phyloP scores from a whole-genome alignment of 805 yeast genomes.

The Kregervanrija pseudodelftensis region DNA sequence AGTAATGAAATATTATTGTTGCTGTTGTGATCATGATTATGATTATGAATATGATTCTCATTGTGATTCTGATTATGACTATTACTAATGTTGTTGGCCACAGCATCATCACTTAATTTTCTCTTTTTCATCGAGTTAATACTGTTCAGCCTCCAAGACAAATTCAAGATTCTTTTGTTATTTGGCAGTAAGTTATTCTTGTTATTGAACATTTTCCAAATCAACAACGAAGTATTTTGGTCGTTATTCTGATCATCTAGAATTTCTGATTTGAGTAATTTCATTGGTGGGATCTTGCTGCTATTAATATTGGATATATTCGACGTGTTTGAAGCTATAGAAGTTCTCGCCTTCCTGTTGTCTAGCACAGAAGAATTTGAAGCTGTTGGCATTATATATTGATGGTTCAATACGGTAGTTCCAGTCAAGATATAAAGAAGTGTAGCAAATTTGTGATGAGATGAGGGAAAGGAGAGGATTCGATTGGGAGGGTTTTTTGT shows the following conservation, averaged over 20 bases:
- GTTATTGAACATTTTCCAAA: slow-evolving; percentile 31
- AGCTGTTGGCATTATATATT: no score
- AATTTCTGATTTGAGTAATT: slow-evolving; percentile 23
- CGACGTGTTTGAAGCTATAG: no score
- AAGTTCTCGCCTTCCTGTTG: no score
- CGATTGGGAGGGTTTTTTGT: no score
- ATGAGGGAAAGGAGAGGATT: no score
- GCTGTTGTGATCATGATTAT: neutral
- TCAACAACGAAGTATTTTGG: slow-evolving; percentile 25
- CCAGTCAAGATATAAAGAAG: no score
- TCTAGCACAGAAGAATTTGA: no score
- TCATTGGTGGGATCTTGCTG: slow-evolving; percentile 11
- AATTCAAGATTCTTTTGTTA: slow-evolving; percentile 28
- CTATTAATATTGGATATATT: no score
- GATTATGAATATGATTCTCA: no score
- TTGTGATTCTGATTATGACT: neutral
- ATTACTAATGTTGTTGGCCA: neutral
- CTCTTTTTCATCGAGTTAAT: slow-evolving; percentile 20
- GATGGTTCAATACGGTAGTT: no score
- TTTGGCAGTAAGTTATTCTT: slow-evolving; percentile 28
- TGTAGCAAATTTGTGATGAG: no score
- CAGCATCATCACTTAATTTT: neutral
- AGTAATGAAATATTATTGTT: slow-evolving; percentile 8
- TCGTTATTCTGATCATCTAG: slow-evolving; percentile 19
- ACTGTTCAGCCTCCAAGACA: slow-evolving; percentile 31